Evolutionary conservation across 169 alveolate genomes (phyloP).

Genomic region (Plasmodium knowlesi): DNA sequence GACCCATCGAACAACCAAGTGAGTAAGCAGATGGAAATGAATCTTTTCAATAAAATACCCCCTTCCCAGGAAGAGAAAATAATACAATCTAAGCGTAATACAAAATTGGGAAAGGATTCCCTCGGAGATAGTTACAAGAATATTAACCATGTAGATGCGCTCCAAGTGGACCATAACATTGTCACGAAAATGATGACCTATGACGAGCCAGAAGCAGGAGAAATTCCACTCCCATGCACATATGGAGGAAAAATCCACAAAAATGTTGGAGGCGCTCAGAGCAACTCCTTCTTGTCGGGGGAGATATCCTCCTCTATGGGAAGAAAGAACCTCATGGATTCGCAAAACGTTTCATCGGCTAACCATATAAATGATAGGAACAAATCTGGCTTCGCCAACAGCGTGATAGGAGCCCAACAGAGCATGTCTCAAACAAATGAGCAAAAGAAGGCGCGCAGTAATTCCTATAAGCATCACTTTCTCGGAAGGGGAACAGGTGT

Average conservation of each 20-base stretch:
- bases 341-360: not conserved
- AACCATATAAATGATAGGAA: not conserved
- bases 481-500: not conserved
- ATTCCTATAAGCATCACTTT: slow-evolving; percentile 12
- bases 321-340: not conserved
- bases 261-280: slow-evolving; percentile 10
- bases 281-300: slow-evolving; percentile 1
- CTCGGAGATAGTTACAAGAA: not conserved
- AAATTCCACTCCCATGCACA: not conserved
- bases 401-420: not conserved
- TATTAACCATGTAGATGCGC: not conserved
- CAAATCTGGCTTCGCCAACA: not conserved
- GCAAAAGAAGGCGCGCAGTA: not conserved
- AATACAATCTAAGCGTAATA: not conserved
- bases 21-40: not conserved
- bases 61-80: not conserved
- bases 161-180: not conserved
- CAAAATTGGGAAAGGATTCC: not conserved
- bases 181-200: not conserved
- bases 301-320: not conserved
- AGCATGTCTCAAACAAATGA: slow-evolving; percentile 6
- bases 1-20: not conserved
- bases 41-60: not conserved
- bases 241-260: not conserved
- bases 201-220: not conserved